Conservation (phyloP, 2,329 filamentous ascomycete genomes). For the Colletotrichum gigasporum region DNA sequence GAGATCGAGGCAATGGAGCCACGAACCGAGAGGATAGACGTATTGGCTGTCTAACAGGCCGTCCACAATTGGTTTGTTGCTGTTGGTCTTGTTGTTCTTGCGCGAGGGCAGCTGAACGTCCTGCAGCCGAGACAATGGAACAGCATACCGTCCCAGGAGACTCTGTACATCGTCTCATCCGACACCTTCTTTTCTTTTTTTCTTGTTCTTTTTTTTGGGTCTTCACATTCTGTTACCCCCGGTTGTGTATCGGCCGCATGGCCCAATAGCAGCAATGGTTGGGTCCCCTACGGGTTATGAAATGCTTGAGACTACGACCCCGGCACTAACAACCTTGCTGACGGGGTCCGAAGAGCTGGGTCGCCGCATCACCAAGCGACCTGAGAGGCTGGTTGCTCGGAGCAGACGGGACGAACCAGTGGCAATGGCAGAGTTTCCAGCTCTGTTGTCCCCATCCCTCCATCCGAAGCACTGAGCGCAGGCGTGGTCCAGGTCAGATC, state of each 20-base stretch:
- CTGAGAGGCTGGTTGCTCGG: background rate
- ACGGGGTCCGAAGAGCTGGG: background rate
- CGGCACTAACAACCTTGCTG: background rate
- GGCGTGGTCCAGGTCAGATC: background rate
- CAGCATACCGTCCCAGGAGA: background rate
- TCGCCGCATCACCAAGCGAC: background rate
- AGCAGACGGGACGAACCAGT: too few species aligned
- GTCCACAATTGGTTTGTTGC: too few species aligned
- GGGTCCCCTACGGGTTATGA: background rate
- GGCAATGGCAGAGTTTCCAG: too few species aligned
- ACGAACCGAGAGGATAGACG: too few species aligned
- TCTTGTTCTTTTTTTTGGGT: background rate
- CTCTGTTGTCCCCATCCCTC: too few species aligned
- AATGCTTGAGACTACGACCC: too few species aligned
- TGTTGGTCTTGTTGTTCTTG: background rate
- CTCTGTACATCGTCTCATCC: background rate
- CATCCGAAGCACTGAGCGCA: too few species aligned
- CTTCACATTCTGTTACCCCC: background rate
- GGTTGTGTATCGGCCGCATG: background rate
- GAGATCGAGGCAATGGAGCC: too few species aligned
- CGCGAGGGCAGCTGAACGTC: background rate
- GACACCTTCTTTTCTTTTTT: background rate
- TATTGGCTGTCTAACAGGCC: too few species aligned
- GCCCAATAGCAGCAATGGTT: background rate
- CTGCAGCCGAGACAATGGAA: conserved; percentile 19